Evolutionary conservation across 192 early-diverging fungal species (phyloP).

Genomic region (Coemansia sp.): DNA sequence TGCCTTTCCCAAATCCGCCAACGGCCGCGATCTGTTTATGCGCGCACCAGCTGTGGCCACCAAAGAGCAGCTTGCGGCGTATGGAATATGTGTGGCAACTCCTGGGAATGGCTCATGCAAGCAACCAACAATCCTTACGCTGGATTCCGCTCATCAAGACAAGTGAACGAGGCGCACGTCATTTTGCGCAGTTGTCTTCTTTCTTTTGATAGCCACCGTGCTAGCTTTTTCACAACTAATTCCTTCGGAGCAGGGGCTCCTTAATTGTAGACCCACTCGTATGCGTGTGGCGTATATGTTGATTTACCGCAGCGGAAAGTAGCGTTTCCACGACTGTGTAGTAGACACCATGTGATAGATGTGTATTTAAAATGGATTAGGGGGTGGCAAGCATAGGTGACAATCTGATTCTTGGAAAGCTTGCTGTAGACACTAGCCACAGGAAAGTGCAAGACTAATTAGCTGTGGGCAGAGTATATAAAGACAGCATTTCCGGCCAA

Average conservation of each 20-base stretch:
- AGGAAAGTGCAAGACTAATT: neutral
- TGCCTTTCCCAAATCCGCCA: slow-evolving; percentile 87
- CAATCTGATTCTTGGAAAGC: neutral
- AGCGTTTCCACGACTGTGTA: neutral
- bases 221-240: neutral
- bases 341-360: neutral
- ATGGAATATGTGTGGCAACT: slow-evolving; percentile 56
- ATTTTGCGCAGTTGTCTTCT: neutral
- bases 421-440: neutral
- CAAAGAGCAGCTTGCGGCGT: slow-evolving; percentile 66
- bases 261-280: neutral
- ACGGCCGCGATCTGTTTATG: slow-evolving; percentile 83
- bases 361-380: neutral
- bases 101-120: neutral
- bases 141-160: neutral
- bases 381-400: neutral
- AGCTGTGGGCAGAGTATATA: neutral
- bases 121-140: neutral
- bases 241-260: neutral
- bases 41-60: slow-evolving; percentile 71
- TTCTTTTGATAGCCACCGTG: neutral
- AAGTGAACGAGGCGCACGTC: neutral
- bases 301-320: neutral
- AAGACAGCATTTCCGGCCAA: neutral
- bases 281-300: neutral